Conservation (phyloP, 306 rosid genomes). For the Begonia peltatifolia region DNA sequence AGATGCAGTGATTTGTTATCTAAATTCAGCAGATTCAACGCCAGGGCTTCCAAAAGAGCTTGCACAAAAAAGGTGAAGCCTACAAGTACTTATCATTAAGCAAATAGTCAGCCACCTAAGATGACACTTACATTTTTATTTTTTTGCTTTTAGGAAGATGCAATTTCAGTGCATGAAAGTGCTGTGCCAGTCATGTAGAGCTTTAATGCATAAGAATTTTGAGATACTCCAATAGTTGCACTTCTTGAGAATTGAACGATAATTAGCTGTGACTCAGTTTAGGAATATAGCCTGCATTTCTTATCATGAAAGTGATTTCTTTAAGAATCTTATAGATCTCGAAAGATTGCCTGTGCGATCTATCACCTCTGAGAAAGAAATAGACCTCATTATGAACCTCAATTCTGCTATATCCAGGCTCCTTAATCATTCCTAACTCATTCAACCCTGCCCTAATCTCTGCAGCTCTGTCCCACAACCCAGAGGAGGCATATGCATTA, state of each 20-base stretch:
- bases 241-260: not conserved
- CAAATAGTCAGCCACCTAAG: no score
- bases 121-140: no score
- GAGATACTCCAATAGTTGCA: not conserved
- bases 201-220: not conserved
- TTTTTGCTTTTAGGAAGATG: not conserved
- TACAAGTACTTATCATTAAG: no score
- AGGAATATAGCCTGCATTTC: conserved; percentile 36
- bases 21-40: no score
- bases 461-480: conserved; percentile 54
- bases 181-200: no score
- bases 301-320: conserved; percentile 29
- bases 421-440: conserved; percentile 47
- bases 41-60: no score
- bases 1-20: no score
- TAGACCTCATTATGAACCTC: conserved; percentile 42
- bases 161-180: no score
- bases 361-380: conserved; percentile 41
- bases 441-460: conserved; percentile 45
- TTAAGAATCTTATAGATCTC: conserved; percentile 40
- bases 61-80: no score
- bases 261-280: conserved; percentile 13
- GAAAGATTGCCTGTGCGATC: conserved; percentile 27
- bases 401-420: conserved; percentile 66
- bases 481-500: conserved; percentile 58